A percentile compares a stretch with the other conserved stretches of the same genome.
Conservation (phyloP, 768 basidiomycete genomes). For the Collybia mongolica region DNA sequence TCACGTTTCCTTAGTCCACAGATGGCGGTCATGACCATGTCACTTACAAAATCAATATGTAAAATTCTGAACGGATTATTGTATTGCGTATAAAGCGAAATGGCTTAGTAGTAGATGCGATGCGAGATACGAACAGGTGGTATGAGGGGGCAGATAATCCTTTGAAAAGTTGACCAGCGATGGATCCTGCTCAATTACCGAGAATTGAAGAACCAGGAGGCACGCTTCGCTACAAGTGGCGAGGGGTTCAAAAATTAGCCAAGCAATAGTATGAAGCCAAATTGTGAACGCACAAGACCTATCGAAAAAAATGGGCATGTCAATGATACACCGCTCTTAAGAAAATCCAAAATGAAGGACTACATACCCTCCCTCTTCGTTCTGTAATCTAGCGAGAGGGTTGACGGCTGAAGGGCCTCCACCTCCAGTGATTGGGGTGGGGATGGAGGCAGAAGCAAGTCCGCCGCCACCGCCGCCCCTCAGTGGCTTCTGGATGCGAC, state of each 20-base stretch:
- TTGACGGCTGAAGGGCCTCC: constrained; percentile 53
- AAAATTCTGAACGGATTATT: constrained; percentile 5
- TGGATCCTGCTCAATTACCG: constrained; percentile 40
- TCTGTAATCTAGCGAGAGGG: constrained; percentile 72
- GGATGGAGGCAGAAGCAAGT: constrained; percentile 34
- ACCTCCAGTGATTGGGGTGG: constrained; percentile 39
- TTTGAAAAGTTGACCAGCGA: constrained; percentile 15
- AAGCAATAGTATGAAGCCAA: constrained; percentile 16
- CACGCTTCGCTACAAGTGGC: constrained; percentile 69
- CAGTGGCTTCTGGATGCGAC: constrained; percentile 95
- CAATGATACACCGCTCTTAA: constrained; percentile 12
- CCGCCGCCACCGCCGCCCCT: constrained; percentile 85
- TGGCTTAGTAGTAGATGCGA: constrained; percentile 16
- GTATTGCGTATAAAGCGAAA: constrained; percentile 5
- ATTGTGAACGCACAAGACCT: constrained; percentile 37
- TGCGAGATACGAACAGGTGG: constrained; percentile 16
- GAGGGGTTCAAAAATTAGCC: constrained; percentile 13
- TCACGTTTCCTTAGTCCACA: too few species aligned
- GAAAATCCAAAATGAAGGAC: constrained; percentile 8
- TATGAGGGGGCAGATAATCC: constrained; percentile 9
- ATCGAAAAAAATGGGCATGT: constrained; percentile 15
- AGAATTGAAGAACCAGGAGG: constrained; percentile 92
- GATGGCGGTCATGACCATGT: too few species aligned
- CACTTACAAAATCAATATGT: too few species aligned
- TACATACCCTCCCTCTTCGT: constrained; percentile 68